These are phyloP conservation scores for Cutaneotrichosporon sp. DNA, from an alignment of 1,284 basidiomycete genomes.

Conservation along the genomic window DNA sequence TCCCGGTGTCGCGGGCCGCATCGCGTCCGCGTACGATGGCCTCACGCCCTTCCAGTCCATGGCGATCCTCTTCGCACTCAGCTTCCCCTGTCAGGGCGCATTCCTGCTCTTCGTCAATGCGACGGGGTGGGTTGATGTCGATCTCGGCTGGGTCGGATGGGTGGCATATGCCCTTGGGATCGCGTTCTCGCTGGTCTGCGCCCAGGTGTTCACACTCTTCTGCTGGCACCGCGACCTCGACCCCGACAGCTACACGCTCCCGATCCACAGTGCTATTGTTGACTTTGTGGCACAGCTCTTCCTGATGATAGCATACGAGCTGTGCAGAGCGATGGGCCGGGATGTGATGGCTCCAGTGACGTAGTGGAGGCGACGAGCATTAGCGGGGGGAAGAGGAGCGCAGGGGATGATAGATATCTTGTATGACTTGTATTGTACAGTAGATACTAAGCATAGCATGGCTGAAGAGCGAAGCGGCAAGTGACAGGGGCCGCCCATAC, in stretches of 20 bases:
- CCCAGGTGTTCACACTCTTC: slow-evolving; percentile 65
- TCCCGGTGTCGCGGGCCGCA: neutral
- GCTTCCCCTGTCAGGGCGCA: slow-evolving; percentile 67
- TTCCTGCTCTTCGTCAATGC: slow-evolving; percentile 63
- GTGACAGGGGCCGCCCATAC: too few relatives aligned
- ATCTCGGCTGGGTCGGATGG: slow-evolving; percentile 61
- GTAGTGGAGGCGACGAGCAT: too few relatives aligned
- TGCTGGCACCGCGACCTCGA: slow-evolving; percentile 79
- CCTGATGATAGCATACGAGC: slow-evolving; percentile 54
- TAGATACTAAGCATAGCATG: too few relatives aligned
- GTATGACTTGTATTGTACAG: too few relatives aligned
- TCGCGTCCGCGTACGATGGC: slow-evolving; percentile 10
- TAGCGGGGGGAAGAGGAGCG: too few relatives aligned
- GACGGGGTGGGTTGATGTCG: slow-evolving; percentile 71
- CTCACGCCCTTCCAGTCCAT: slow-evolving; percentile 36
- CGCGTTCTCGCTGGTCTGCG: slow-evolving; percentile 62
- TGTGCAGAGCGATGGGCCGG: slow-evolving; percentile 32
- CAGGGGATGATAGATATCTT: too few relatives aligned
- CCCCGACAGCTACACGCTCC: slow-evolving; percentile 90
- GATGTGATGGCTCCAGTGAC: neutral
- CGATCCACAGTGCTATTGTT: slow-evolving; percentile 81
- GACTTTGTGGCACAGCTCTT: slow-evolving; percentile 86
- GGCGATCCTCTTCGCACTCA: slow-evolving; percentile 63
- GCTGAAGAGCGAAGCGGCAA: too few relatives aligned
- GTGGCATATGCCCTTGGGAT: slow-evolving; percentile 68